Evolutionary conservation across 1,284 basidiomycete species (phyloP), one percentile per base, ranked within the genome.

Genomic region (Malassezia sp.): DNA sequence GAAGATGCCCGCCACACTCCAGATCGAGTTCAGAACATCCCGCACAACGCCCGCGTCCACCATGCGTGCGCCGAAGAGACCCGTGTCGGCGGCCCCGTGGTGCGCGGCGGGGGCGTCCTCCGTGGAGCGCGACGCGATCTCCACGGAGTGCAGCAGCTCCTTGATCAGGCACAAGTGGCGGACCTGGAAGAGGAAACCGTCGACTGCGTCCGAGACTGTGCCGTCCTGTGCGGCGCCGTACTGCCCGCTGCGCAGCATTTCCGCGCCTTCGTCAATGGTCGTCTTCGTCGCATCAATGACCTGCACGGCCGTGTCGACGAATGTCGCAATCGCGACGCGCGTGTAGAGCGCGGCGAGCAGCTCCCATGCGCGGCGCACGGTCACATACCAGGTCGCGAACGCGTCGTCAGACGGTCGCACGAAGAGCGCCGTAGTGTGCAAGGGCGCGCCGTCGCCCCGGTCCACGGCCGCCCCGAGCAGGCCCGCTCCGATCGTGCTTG

Each of bases 351-450:
- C 22, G 2, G 26, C 40, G 4, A 45, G 30, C n/a, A 50, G 35
- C 3, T 36, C 27, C 17, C 29, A 20, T 8, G 43, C 18, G 1
- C 37, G 36, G 14, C 42, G 48, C 24, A 50, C 33, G 9, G 48
- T 42, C n/a, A 32, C 33, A 18, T 50, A 50, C 48, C 48, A 50
- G 5, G 42, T 20, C 15, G 27, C 11, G 4, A 18, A 28, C n/a
- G 35, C 38, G 17, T 30, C 31, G 1, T 26, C 18, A 7, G 43
- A 20, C 7, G 36, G 38, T 15, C 18, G n/a, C 14, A 22, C 6
- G 21, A 40, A 40, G 4, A 40, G 12, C 7, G 23, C 2, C 11
- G 23, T 30, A 28, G 27, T 21, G 27, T 28, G 8, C 27, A 14
- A 7, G 7, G 12, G 8, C 30, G 30, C 30, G 15, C 15, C 8